phyloP scores from a whole-genome alignment of 1,284 basidiomycete species.

The Ustilago xerochloae region DNA sequence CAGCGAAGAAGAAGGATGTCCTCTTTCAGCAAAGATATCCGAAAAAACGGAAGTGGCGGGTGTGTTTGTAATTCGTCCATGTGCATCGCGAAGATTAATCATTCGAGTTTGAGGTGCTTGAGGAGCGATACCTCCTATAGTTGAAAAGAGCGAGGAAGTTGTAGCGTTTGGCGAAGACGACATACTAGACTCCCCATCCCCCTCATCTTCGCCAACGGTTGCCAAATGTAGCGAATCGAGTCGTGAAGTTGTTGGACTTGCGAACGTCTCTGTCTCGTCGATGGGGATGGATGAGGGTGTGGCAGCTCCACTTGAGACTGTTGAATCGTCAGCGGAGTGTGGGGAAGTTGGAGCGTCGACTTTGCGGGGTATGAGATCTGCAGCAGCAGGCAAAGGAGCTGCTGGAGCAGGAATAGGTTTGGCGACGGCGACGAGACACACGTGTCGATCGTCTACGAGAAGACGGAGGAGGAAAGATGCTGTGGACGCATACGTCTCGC shows the following conservation, averaged over 20 bases:
- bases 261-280: no score
- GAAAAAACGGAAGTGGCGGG: conserved; percentile 46
- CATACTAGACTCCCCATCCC: conserved; percentile 1
- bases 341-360: background rate
- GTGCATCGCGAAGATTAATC: conserved; percentile 16
- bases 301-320: background rate
- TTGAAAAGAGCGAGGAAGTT: conserved; percentile 22
- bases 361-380: conserved; percentile 4
- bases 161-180: conserved; percentile 11
- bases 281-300: background rate
- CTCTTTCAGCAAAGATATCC: conserved; percentile 37
- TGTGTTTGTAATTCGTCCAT: conserved; percentile 46
- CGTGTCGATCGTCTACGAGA: conserved; percentile 61
- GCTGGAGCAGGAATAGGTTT: conserved; percentile 55
- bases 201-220: background rate
- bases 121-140: background rate
- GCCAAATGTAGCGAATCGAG: background rate
- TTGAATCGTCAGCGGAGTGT: background rate
- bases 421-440: conserved; percentile 61
- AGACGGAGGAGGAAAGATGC: conserved; percentile 60
- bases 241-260: no score
- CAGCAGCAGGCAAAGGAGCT: conserved; percentile 19
- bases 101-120: conserved; percentile 23
- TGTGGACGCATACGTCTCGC: conserved; percentile 58
- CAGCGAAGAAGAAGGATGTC: conserved; percentile 4